Conservation (phyloP, 768 basidiomycete genomes). For the Macrolepiota dolichaula region DNA sequence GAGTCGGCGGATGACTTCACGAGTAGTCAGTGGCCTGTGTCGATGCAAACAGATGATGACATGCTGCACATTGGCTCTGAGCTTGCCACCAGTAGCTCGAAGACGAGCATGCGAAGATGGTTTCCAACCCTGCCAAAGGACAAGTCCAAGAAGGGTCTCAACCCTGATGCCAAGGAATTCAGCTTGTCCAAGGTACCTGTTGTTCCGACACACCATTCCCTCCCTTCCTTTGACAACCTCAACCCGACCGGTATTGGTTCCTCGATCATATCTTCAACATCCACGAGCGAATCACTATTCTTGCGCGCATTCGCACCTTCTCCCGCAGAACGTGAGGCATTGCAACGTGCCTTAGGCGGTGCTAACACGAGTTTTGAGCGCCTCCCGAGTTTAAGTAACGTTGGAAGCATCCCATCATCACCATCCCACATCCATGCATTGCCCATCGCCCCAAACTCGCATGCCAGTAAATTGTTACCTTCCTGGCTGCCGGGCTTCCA, state of each 20-base stretch:
- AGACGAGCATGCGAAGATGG: neutral
- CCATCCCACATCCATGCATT: slow-evolving; percentile 49
- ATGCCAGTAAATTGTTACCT: slow-evolving; percentile 36
- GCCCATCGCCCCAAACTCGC: slow-evolving; percentile 23
- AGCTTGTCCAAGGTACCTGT: slow-evolving; percentile 35
- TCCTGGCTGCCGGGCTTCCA: slow-evolving; percentile 70
- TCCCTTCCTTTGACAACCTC: slow-evolving; percentile 45
- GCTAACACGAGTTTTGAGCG: slow-evolving; percentile 77
- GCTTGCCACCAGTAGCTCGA: neutral
- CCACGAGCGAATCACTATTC: slow-evolving; percentile 41
- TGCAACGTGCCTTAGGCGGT: slow-evolving; percentile 75
- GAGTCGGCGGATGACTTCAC: neutral
- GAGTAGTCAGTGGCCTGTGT: neutral
- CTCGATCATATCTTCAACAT: slow-evolving; percentile 30
- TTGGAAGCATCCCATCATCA: slow-evolving; percentile 69
- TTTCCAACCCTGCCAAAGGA: slow-evolving; percentile 19
- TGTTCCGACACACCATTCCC: slow-evolving; percentile 16
- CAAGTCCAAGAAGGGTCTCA: slow-evolving; percentile 65
- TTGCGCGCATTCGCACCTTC: slow-evolving; percentile 87
- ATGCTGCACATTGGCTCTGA: neutral
- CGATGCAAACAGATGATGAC: neutral
- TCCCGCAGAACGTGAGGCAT: slow-evolving; percentile 80
- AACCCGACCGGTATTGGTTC: slow-evolving; percentile 57
- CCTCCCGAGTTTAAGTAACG: slow-evolving; percentile 74
- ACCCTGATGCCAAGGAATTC: slow-evolving; percentile 87